A percentile compares a stretch with the other conserved stretches of the same genome.
Conservation (phyloP, 192 early-diverging fungal species). For the Podila minutissima region DNA sequence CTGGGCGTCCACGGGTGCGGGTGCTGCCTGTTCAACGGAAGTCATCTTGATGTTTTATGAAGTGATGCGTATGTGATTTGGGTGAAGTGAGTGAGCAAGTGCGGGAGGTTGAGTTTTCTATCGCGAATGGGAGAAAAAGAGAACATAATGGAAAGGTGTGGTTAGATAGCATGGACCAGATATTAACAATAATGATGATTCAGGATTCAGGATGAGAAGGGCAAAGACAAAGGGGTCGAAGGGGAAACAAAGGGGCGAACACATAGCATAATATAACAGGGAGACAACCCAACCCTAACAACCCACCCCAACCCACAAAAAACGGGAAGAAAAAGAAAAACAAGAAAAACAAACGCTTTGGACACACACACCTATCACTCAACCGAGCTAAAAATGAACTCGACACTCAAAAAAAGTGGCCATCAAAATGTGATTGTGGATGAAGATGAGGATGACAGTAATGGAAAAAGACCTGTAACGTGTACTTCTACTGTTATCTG, state of each 20-base stretch:
- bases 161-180: background rate
- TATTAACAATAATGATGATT: no score
- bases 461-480: background rate
- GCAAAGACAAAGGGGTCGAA: background rate
- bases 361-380: background rate
- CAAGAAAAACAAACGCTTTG: background rate
- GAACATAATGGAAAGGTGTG: background rate
- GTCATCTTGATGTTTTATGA: no score
- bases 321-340: background rate
- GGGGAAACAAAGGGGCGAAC: background rate
- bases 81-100: background rate
- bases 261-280: background rate
- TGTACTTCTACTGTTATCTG: no score
- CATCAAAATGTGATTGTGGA: background rate
- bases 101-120: conserved; percentile 16
- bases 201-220: background rate
- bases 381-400: background rate
- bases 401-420: background rate
- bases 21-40: conserved; percentile 17
- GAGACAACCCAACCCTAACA: no score
- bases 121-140: conserved; percentile 10
- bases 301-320: background rate
- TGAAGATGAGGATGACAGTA: background rate
- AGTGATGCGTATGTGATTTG: background rate
- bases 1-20: conserved; percentile 53